These are phyloP conservation scores for Gnomoniopsis smithogilvyi DNA, from an alignment of 2,329 filamentous ascomycete genomes.

Conservation along the genomic window DNA sequence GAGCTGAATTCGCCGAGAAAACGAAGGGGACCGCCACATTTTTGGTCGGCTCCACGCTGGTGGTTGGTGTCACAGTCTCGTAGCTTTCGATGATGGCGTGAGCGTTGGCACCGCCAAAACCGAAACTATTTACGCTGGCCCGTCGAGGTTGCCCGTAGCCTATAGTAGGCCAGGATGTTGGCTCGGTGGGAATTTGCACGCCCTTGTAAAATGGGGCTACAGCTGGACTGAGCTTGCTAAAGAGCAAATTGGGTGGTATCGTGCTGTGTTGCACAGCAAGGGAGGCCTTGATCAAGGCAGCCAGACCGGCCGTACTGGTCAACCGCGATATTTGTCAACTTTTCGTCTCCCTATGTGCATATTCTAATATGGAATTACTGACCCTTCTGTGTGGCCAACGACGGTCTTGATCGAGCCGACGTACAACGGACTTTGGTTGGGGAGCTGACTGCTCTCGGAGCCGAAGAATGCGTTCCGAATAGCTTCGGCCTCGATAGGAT, in stretches of 20 bases:
- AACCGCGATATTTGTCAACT: too few relatives aligned
- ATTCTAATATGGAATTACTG: too few relatives aligned
- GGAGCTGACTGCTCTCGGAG: background rate
- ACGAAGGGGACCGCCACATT: background rate
- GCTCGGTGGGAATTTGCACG: conserved; percentile 19
- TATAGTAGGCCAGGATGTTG: conserved; percentile 3
- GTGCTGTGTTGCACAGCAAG: conserved; percentile 31
- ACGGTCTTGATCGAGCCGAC: conserved; percentile 31
- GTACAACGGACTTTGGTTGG: background rate
- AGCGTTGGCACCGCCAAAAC: conserved; percentile 14
- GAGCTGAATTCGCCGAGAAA: conserved; percentile 27
- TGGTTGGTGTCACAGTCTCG: background rate
- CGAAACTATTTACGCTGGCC: conserved; percentile 15
- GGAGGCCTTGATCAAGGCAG: conserved; percentile 37
- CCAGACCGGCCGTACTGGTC: conserved; percentile 30
- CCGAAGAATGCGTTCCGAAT: conserved; percentile 19
- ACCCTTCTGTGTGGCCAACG: conserved; percentile 26
- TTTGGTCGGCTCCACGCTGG: too few relatives aligned
- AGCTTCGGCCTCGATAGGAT: conserved; percentile 31
- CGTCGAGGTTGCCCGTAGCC: background rate
- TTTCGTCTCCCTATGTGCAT: too few relatives aligned
- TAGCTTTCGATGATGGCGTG: conserved; percentile 10
- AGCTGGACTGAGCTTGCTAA: conserved; percentile 31
- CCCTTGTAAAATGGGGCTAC: conserved; percentile 28
- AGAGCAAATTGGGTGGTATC: conserved; percentile 34